These are phyloP conservation scores for Leptographium procerum DNA, from an alignment of 2,329 filamentous ascomycete genomes.

Conservation along the genomic window DNA sequence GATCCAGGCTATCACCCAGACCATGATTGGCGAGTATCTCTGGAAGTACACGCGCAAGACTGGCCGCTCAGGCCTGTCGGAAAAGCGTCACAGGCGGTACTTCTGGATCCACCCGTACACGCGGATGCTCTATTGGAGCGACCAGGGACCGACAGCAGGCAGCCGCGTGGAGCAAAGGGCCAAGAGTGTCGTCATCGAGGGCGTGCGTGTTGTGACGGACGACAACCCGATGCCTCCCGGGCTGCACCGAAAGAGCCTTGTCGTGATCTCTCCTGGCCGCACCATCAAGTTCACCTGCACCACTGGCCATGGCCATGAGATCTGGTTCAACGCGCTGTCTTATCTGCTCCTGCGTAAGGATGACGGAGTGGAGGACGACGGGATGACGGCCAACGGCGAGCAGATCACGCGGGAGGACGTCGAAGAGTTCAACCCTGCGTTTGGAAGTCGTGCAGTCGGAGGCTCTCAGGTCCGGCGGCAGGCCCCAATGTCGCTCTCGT, in stretches of 20 bases:
- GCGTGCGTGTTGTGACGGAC: constrained; percentile 81
- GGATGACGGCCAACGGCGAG: constrained; percentile 34
- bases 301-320: constrained; percentile 90
- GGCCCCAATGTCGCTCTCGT: constrained; percentile 58
- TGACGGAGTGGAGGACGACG: constrained; percentile 32
- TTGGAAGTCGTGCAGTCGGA: constrained; percentile 19
- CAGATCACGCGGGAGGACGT: constrained; percentile 51
- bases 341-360: constrained; percentile 77
- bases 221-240: constrained; percentile 94
- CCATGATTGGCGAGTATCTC: constrained; percentile 97
- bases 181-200: constrained; percentile 92
- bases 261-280: constrained; percentile 80
- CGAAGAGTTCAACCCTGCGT: constrained; percentile 71
- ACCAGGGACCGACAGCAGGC: constrained; percentile 70
- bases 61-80: constrained; percentile 78
- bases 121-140: constrained; percentile 91
- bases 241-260: constrained; percentile 83
- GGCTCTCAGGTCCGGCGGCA: constrained; percentile 32
- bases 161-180: constrained; percentile 61
- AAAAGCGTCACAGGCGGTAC: constrained; percentile 83
- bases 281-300: constrained; percentile 89
- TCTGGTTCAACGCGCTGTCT: constrained; percentile 94
- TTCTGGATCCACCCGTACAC: constrained; percentile 99
- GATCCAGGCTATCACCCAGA: constrained; percentile 98
- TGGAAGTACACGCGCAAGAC: constrained; percentile 98